Conservation (phyloP, 2,329 filamentous ascomycete species). For the Alternaria postmessia region DNA sequence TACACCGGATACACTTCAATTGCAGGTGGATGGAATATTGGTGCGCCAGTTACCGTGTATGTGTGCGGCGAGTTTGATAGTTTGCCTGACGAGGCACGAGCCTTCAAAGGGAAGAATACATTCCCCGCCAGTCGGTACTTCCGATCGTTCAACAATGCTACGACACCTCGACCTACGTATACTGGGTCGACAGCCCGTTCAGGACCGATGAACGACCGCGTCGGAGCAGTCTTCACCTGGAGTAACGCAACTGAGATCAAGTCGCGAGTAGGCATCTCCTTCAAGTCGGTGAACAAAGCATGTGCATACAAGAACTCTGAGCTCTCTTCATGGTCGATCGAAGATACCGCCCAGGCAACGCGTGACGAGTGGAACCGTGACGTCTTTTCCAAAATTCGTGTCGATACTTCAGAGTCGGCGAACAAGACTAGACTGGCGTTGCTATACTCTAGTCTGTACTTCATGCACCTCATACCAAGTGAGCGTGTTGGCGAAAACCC, state of each 20-base stretch:
- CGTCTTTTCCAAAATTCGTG: conserved; percentile 66
- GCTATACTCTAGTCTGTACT: conserved; percentile 47
- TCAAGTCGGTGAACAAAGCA: conserved; percentile 55
- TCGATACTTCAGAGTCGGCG: conserved; percentile 35
- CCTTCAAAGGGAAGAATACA: conserved; percentile 50
- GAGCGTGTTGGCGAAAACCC: conserved; percentile 69
- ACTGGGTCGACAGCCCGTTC: conserved; percentile 38
- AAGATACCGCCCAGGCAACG: conserved; percentile 52
- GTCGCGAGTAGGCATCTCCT: conserved; percentile 62
- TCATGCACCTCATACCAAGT: conserved; percentile 49
- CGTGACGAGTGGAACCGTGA: conserved; percentile 58
- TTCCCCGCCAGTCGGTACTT: conserved; percentile 47
- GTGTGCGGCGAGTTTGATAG: conserved; percentile 48
- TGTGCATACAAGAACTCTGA: conserved; percentile 59
- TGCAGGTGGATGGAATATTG: conserved; percentile 50
- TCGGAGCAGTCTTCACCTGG: conserved; percentile 63
- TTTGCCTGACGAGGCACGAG: conserved; percentile 28
- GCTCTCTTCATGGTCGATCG: conserved; percentile 54
- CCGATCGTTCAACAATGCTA: conserved; percentile 41
- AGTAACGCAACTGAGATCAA: conserved; percentile 50
- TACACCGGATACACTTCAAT: conserved; percentile 48
- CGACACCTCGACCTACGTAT: conserved; percentile 41
- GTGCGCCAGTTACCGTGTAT: conserved; percentile 46
- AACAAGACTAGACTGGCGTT: conserved; percentile 46
- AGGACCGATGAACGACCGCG: conserved; percentile 51